phyloP scores from a whole-genome alignment of 176 grass and related monocot species.

The Triticum monococcum region DNA sequence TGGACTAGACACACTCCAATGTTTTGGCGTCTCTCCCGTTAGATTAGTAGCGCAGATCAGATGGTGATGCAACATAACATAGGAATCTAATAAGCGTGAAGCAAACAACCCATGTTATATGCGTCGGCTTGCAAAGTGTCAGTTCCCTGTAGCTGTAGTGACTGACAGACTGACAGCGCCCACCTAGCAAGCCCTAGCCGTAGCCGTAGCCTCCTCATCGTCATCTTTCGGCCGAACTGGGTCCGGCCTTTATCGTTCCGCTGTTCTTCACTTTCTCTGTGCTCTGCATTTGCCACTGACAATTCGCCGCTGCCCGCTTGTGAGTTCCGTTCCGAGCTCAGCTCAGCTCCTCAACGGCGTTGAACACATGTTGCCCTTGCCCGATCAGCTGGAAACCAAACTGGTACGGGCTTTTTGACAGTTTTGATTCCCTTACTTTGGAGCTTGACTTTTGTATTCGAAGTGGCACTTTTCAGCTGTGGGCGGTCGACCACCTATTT shows the following conservation, averaged over 20 bases:
- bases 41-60: background rate
- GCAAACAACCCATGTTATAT: conserved; percentile 23
- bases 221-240: background rate
- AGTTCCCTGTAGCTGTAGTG: background rate
- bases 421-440: no score
- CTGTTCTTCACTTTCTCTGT: background rate
- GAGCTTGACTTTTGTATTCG: no score
- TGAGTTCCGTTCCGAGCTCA: background rate
- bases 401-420: no score
- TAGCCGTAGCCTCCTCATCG: background rate
- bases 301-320: background rate
- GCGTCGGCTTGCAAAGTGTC: background rate
- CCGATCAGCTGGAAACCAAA: no score
- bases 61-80: background rate
- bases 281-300: background rate
- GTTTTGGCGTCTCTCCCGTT: conserved; percentile 14
- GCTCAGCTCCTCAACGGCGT: background rate
- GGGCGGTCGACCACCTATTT: background rate
- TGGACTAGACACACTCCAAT: conserved; percentile 2
- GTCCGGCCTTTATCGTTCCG: background rate
- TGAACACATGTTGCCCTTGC: background rate
- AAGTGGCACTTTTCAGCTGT: no score
- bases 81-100: background rate
- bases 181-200: background rate
- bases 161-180: background rate